These are phyloP conservation scores for Solioccasus polychromus DNA, from an alignment of 768 basidiomycete genomes.

Conservation along the genomic window DNA sequence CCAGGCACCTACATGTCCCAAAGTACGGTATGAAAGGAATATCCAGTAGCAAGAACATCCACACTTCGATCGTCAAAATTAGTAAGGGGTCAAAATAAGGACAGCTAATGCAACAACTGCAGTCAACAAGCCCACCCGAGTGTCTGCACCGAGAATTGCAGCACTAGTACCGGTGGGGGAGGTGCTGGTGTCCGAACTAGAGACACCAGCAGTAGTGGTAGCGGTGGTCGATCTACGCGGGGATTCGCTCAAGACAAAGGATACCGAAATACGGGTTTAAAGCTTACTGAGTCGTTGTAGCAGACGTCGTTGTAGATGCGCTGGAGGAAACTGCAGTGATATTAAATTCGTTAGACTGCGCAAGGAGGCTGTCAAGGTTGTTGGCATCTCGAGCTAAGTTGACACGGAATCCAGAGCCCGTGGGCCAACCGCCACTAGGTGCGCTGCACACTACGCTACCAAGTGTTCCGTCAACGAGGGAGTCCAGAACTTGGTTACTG, in stretches of 20 bases:
- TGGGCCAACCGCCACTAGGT: slow-evolving; percentile 64
- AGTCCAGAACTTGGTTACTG: slow-evolving; percentile 47
- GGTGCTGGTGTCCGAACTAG: slow-evolving; percentile 7
- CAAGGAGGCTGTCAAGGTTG: slow-evolving; percentile 52
- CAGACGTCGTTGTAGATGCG: slow-evolving; percentile 15
- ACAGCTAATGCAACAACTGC: slow-evolving; percentile 36
- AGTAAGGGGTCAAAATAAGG: slow-evolving; percentile 25
- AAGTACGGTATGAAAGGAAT: not conserved
- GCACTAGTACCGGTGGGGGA: slow-evolving; percentile 33
- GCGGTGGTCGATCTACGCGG: slow-evolving; percentile 8
- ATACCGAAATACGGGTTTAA: not conserved
- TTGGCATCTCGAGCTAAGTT: slow-evolving; percentile 59
- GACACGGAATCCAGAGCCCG: slow-evolving; percentile 62
- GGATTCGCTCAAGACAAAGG: not conserved
- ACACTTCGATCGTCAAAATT: slow-evolving; percentile 3
- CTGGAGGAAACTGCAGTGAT: slow-evolving; percentile 33
- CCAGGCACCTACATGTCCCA: not conserved
- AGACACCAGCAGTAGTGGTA: too few species aligned
- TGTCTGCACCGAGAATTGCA: slow-evolving; percentile 28
- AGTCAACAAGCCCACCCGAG: slow-evolving; percentile 34
- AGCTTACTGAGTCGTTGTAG: slow-evolving; percentile 18
- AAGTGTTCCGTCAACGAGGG: slow-evolving; percentile 50
- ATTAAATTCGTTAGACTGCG: slow-evolving; percentile 67
- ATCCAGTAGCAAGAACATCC: not conserved
- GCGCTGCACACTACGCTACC: slow-evolving; percentile 43